Evolutionary conservation across 495 filamentous ascomycete genomes (phyloP), one percentile per base, ranked within the genome.

Genomic region (Lasiosphaeriaceae sp.): DNA sequence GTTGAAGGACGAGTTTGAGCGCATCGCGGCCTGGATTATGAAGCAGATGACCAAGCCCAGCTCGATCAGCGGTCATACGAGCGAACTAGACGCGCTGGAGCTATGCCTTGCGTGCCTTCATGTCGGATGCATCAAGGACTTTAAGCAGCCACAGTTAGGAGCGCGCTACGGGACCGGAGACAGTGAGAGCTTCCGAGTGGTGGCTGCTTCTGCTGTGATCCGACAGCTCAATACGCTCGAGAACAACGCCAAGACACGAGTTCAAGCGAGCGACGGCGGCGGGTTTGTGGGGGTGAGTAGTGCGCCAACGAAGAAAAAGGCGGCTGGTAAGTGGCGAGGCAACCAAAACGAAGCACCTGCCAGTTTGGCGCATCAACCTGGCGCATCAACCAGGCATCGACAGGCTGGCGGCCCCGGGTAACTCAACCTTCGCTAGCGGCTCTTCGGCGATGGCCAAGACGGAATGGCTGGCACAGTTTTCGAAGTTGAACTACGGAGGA

Each of bases 1-100:
- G 14, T 77, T 92, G 74, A 83, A 80, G 51, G 86, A 89, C 11
- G 80, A 81, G 19, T 87, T 83, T 39, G 76, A 83, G n/a, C 66
- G 71, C 3, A 76, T 86, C 41, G 66, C 76, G 0, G 67, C 66
- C 11, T 78, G 68, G 65, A 73, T 77, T 3, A 73, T 78, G 11
- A 56, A 59, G 47, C 77, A 72, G 31, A 66, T 83, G 51, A 54
- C 62, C 5, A 47, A 35, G n/a, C 55, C 50, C 50, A 5, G 16
- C 14, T 24, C 49, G 9, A 11, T 43, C 16, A 43, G 31, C 50
- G 56, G 51, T 8, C 11, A 50, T 11, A 12, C 34, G 44, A 9
- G 47, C 14, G 34, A 59, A 20, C 39, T 59, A 1, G 58, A 63
- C 41, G 62, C 65, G 12, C 50, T 77, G 3, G 74, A 74, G 46